Evolutionary conservation across 805 yeast species (phyloP).

Genomic region (Wickerhamiella hasegawae): DNA sequence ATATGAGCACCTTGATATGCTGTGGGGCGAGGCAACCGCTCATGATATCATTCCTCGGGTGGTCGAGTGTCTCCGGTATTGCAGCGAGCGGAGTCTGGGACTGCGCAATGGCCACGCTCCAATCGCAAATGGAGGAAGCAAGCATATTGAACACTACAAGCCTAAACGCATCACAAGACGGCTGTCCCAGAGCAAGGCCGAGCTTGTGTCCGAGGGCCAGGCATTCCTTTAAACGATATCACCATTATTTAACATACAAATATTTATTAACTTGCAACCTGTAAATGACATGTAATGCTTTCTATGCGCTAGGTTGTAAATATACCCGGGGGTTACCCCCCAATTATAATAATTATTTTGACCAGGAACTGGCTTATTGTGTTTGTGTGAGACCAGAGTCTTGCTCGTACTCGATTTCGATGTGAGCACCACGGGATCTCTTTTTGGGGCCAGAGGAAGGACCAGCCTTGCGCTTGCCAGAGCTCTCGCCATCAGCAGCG

Average conservation of each 20-base stretch:
- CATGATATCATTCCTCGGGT: slow-evolving; percentile 13
- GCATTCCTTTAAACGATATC: too few relatives aligned
- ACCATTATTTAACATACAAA: too few relatives aligned
- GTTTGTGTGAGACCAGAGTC: background rate
- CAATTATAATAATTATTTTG: too few relatives aligned
- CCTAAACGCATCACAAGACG: too few relatives aligned
- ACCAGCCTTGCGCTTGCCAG: background rate
- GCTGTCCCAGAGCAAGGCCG: too few relatives aligned
- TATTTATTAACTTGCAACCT: too few relatives aligned
- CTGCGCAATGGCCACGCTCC: background rate
- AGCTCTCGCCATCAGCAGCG: background rate
- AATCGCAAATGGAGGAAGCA: background rate
- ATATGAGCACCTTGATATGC: slow-evolving; percentile 83
- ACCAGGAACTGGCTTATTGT: too few relatives aligned
- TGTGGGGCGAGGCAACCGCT: slow-evolving; percentile 67
- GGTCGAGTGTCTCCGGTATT: slow-evolving; percentile 3
- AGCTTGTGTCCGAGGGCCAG: too few relatives aligned
- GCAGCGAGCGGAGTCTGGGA: background rate
- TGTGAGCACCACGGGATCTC: background rate
- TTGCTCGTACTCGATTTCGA: slow-evolving; percentile 1
- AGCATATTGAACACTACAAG: background rate
- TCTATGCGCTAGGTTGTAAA: too few relatives aligned
- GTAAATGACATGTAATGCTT: too few relatives aligned
- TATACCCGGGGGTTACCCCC: too few relatives aligned
- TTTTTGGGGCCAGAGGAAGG: background rate